Evolutionary conservation across 345 rosid species (phyloP).

Genomic region (Firmiana major): DNA sequence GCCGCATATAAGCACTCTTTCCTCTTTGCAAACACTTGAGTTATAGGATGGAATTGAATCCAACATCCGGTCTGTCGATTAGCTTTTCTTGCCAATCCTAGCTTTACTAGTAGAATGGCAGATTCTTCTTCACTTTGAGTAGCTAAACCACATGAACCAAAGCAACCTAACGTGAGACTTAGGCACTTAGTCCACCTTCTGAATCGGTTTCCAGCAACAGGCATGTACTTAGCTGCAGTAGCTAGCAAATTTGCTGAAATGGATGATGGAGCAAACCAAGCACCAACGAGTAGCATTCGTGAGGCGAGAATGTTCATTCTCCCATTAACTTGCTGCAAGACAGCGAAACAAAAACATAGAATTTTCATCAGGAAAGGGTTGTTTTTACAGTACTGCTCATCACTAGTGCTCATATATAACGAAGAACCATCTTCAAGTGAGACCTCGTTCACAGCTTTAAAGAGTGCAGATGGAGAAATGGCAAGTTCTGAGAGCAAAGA

Average conservation of each 20-base stretch:
- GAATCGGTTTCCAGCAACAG: constrained; percentile 49
- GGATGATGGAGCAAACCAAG: constrained; percentile 87
- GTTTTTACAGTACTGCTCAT: constrained; percentile 65
- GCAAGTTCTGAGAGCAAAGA: constrained; percentile 74
- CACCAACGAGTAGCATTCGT: constrained; percentile 79
- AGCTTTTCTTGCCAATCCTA: constrained; percentile 65
- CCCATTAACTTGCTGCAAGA: constrained; percentile 65
- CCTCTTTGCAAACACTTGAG: constrained; percentile 57
- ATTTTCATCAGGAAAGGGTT: constrained; percentile 66
- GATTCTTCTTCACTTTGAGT: constrained; percentile 78
- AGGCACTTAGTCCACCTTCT: constrained; percentile 62
- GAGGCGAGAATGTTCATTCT: constrained; percentile 59
- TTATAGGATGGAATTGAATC: constrained; percentile 80
- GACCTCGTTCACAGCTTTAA: constrained; percentile 68
- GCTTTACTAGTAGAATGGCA: constrained; percentile 57
- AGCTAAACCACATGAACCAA: constrained; percentile 63
- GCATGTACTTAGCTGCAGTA: constrained; percentile 61
- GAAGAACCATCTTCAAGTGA: constrained; percentile 49
- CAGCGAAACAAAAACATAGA: constrained; percentile 46
- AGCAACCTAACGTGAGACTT: constrained; percentile 49
- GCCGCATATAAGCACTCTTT: constrained; percentile 55
- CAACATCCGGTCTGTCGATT: constrained; percentile 61
- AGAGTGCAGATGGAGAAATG: constrained; percentile 64
- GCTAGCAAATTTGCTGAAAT: constrained; percentile 55
- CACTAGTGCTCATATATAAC: constrained; percentile 30